These are phyloP conservation scores for Aspergillus ochraceus DNA, from an alignment of 2,329 filamentous ascomycete genomes.

Conservation along the genomic window DNA sequence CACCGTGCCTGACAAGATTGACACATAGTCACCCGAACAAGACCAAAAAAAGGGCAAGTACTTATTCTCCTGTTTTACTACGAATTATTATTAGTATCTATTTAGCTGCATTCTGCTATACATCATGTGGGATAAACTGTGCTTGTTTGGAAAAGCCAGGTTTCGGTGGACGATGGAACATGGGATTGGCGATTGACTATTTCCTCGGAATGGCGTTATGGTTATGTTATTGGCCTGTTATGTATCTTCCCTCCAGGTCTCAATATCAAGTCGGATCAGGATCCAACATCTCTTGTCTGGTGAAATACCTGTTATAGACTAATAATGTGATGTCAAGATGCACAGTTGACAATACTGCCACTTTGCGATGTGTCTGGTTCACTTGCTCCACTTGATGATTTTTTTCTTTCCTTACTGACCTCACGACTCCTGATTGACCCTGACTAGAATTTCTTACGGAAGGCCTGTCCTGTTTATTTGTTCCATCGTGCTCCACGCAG, in stretches of 20 bases:
- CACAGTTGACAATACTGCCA: neutral
- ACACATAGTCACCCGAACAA: neutral
- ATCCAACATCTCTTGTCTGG: neutral
- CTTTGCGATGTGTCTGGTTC: neutral
- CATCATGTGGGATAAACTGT: neutral
- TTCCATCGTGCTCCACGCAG: neutral
- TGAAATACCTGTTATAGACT: conserved; percentile 2
- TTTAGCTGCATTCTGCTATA: neutral
- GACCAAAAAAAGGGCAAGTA: neutral
- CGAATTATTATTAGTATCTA: neutral
- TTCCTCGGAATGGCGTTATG: conserved; percentile 4
- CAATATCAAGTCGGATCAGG: conserved; percentile 3
- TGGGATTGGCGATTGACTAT: neutral
- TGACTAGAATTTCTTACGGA: neutral
- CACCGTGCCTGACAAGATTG: neutral
- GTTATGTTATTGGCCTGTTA: neutral
- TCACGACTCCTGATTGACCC: neutral
- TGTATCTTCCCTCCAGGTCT: conserved; percentile 8
- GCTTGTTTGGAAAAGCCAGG: neutral
- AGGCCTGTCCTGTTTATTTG: neutral
- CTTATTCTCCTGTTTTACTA: neutral
- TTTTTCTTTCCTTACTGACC: neutral
- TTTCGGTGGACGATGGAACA: neutral
- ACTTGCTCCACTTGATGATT: neutral
- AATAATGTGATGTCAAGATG: conserved; percentile 4